A percentile compares a stretch with the other conserved stretches of the same genome.
These are phyloP conservation scores for Monilinia polystroma DNA, from an alignment of 2,329 filamentous ascomycete genomes.

Conservation along the genomic window DNA sequence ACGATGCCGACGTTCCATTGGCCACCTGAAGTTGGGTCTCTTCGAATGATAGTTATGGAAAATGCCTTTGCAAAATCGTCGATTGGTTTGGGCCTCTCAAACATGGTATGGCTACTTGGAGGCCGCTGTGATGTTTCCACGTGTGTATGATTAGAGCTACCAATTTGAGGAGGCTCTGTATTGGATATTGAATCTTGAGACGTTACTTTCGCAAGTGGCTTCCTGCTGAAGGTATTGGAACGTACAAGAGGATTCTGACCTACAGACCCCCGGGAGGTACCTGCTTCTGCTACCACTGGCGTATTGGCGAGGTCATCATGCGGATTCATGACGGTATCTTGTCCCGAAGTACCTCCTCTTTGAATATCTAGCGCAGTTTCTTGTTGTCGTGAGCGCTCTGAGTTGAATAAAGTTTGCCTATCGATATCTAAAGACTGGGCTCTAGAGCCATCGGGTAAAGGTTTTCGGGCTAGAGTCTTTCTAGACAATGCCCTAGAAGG, in stretches of 20 bases:
- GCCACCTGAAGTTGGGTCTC: slow-evolving; percentile 64
- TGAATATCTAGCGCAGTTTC: slow-evolving; percentile 16
- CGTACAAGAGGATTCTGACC: slow-evolving; percentile 23
- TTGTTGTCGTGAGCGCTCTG: slow-evolving; percentile 11
- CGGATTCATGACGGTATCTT: background rate
- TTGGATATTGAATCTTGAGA: slow-evolving; percentile 4
- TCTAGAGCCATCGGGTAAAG: slow-evolving; percentile 34
- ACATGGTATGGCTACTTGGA: slow-evolving; percentile 19
- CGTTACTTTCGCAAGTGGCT: slow-evolving; percentile 29
- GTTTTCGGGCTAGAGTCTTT: slow-evolving; percentile 38
- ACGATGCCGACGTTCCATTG: slow-evolving; percentile 77
- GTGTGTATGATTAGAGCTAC: background rate
- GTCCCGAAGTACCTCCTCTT: slow-evolving; percentile 8
- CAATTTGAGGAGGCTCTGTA: background rate
- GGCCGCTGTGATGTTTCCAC: slow-evolving; percentile 7
- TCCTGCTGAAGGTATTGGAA: slow-evolving; percentile 25
- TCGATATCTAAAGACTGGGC: slow-evolving; percentile 33
- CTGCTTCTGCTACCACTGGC: slow-evolving; percentile 23
- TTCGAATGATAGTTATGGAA: slow-evolving; percentile 61
- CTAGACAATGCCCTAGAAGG: slow-evolving; percentile 25
- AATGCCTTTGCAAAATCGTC: slow-evolving; percentile 27
- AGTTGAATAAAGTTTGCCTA: slow-evolving; percentile 12
- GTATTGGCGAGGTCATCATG: slow-evolving; percentile 13
- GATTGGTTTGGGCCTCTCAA: slow-evolving; percentile 18
- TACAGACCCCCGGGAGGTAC: slow-evolving; percentile 30